These are phyloP conservation scores for Fusarium sp. DNA, from an alignment of 2,329 filamentous ascomycete species.

Conservation along the genomic window DNA sequence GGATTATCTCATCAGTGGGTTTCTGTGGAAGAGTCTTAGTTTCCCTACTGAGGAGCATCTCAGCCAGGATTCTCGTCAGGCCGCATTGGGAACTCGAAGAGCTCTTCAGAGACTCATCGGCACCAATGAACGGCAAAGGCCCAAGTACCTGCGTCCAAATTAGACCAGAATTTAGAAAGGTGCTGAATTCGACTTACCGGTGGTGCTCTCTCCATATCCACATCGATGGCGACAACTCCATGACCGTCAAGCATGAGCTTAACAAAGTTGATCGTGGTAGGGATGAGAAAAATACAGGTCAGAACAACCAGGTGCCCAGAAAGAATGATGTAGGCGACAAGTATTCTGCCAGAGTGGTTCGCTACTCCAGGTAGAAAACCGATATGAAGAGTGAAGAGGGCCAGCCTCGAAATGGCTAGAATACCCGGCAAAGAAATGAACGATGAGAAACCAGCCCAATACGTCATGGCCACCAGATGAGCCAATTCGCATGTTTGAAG, in stretches of 20 bases:
- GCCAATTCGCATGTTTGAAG: slow-evolving; percentile 28
- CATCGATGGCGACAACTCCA: rapidly evolving
- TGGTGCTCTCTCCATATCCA: neutral
- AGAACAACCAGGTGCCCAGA: slow-evolving; percentile 12
- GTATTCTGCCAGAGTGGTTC: slow-evolving; percentile 11
- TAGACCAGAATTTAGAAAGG: rapidly evolving
- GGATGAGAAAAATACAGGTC: slow-evolving; percentile 5
- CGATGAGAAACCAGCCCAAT: slow-evolving; percentile 1
- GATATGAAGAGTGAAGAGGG: slow-evolving; percentile 11
- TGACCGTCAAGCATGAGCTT: neutral
- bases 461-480: slow-evolving; percentile 5
- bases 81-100: rapidly evolving
- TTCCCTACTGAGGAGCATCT: slow-evolving; percentile 5
- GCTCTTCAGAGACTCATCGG: neutral
- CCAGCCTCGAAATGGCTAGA: slow-evolving; percentile 6
- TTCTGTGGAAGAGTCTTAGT: rapidly evolving
- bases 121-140: neutral
- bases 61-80: neutral
- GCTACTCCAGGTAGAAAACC: slow-evolving; percentile 15
- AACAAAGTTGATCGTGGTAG: neutral
- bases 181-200: neutral
- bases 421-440: slow-evolving; percentile 12
- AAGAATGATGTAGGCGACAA: slow-evolving; percentile 20
- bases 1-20: rapidly evolving
- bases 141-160: neutral